Evolutionary conservation across 345 rosid species (phyloP), one percentile per base, ranked within the genome.

Genomic region (Sisymbrium altissimum): DNA sequence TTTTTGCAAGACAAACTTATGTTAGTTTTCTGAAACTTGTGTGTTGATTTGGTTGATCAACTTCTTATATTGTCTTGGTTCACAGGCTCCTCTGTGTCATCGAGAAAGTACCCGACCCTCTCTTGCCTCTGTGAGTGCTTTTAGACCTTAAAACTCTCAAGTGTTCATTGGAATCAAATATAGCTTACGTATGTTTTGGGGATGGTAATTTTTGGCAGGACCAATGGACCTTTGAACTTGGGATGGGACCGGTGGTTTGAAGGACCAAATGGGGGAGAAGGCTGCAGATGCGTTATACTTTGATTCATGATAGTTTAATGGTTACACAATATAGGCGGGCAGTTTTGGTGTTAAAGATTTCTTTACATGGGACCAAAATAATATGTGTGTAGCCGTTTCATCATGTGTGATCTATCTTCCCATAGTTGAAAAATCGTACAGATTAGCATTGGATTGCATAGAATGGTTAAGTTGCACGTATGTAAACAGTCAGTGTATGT

Each of bases 221-320:
- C 89, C 52, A 84, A 25, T 64, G 93, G 89, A 49, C 87, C 88
- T 55, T 43, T 79, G 43, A 79, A 87, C 79, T 79, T 83, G 10
- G 48, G 48, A 56, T 89, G 96, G 89, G 96, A 89, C 49, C 77
- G 88, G 64, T 90, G 96, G 93, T 90, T 90, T 78, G 89, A 90
- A 78, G 82, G 89, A 72, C 86, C 88, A 0, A 88, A 81, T 60
- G 88, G 87, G 52, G 75, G 86, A 27, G 80, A 73, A 67, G 89
- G 86, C 44, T 89, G 90, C 84, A 72, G 76, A 72, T 89, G 96
- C 71, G 68, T 74, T 57, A 85, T 89, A 66, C 91, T 89, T 59
- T 89, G 82, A 67, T 49, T 48, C 63, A 3, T n/a, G 21, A 17
- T 10, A 76, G 74, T 79, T 49, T 38, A 23, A 18, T 11, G 48